These are phyloP conservation scores for Schoenoplectus tabernaemontani DNA, from an alignment of 202 grass and related monocot species.

Conservation along the genomic window DNA sequence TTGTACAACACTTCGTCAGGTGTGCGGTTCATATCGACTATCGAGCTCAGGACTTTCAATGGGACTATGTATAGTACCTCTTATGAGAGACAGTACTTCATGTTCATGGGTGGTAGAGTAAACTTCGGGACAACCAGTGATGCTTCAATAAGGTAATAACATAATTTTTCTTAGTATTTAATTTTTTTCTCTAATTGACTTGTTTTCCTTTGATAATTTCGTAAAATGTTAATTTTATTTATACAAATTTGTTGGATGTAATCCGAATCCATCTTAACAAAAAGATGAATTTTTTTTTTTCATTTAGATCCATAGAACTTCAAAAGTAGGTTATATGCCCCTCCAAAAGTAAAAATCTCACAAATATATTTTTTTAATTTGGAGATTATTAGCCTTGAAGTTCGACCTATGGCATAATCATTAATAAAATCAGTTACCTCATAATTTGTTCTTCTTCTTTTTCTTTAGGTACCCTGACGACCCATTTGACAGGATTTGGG, in stretches of 20 bases:
- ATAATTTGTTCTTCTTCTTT: background rate
- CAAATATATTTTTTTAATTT: background rate
- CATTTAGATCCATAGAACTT: background rate
- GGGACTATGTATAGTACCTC: conserved; percentile 25
- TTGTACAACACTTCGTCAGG: conserved; percentile 16
- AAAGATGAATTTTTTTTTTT: background rate
- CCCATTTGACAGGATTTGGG: conserved; percentile 28
- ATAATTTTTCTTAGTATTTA: background rate
- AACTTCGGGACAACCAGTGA: conserved; percentile 23
- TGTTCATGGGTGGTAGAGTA: conserved; percentile 18
- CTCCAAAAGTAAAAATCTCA: background rate
- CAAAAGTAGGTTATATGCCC: background rate
- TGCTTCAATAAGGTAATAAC: conserved; percentile 20
- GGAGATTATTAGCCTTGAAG: background rate
- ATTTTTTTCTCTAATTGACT: background rate
- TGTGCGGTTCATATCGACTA: conserved; percentile 27
- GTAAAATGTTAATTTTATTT: background rate
- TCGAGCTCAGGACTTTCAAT: conserved; percentile 27
- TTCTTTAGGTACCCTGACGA: conserved; percentile 26
- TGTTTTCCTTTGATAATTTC: background rate
- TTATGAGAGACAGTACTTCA: conserved; percentile 23
- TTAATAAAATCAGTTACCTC: background rate
- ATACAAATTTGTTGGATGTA: background rate
- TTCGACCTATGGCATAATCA: background rate
- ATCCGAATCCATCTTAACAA: background rate